These are phyloP conservation scores for Xylaria acuta DNA, from an alignment of 495 filamentous ascomycete genomes.

Conservation along the genomic window DNA sequence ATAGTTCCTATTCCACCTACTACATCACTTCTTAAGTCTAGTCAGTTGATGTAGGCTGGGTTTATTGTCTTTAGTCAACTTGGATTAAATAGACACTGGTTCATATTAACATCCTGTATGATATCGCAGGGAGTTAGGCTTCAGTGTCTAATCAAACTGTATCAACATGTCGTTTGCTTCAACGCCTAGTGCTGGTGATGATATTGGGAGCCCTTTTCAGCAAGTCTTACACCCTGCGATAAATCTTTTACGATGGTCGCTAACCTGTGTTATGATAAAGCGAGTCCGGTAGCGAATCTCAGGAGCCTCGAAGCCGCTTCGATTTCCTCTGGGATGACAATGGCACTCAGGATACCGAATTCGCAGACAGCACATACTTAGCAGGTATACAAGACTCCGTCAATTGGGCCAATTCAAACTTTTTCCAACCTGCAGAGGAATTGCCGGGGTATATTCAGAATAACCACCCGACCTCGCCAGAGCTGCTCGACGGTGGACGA, in stretches of 20 bases:
- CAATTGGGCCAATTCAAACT: background rate
- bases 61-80: background rate
- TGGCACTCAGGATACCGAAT: background rate
- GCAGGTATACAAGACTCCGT: conserved; percentile 3
- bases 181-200: background rate
- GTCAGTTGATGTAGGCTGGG: background rate
- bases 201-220: background rate
- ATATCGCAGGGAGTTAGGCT: background rate
- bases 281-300: background rate
- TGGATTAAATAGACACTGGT: background rate
- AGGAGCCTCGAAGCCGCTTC: conserved; percentile 10
- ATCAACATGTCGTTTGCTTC: conserved; percentile 5
- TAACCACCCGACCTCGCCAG: conserved; percentile 11
- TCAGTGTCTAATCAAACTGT: background rate
- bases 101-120: background rate
- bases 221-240: background rate
- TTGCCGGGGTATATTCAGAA: background rate
- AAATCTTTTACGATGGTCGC: background rate
- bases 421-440: background rate
- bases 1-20: background rate
- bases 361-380: background rate
- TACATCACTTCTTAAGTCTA: background rate
- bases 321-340: background rate
- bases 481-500: conserved; percentile 14
- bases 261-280: background rate